Evolutionary conservation across 306 rosid genomes (phyloP), one percentile per base, ranked within the genome.

Genomic region (Lathyrus sativus): DNA sequence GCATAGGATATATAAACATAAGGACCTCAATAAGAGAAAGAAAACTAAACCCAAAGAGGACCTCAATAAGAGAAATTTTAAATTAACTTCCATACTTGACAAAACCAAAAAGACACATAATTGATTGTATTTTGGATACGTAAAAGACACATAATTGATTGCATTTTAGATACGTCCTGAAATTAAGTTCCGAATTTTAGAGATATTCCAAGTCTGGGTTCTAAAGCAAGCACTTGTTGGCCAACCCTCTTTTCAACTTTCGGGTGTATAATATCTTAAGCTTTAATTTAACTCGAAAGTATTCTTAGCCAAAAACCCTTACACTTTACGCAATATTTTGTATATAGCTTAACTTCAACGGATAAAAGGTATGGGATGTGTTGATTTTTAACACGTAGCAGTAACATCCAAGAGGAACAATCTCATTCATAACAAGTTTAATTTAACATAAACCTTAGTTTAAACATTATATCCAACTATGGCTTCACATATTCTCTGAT

Each of bases 401-500:
- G 44, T 31, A 50, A 12, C 49, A 38, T 22, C 13, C 13, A 38
- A 37, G 22, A 48, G 42, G n/a, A 55, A 51, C 49, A 44, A n/a
- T 44, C 49, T 2, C 49, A 5, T 44, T 44, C 15, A 44, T 44
- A 44, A 44, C 17, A 44, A 44, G 14, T 44, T 44, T 44, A 44
- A 44, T 17, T 63, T 37, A 61, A 42, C 65, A 45, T 45, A 69
- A 76, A 50, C 41, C 48, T 24, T 5, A 35, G 63, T 65, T 55
- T 38, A 65, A 49, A 72, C 66, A 49, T 17, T 50, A 50, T 12
- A 58, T 70, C 66, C 58, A 70, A 26, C 65, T 77, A 81, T 6
- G 85, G 77, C 80, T 76, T 80, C 12, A 84, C 92, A 38, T 78
- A 59, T 71, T 85, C 92, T 76, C 91, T 84, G 71, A 92, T 81